These are phyloP conservation scores for Chaetomiaceae sp. DNA, from an alignment of 2,329 filamentous ascomycete genomes.

Conservation along the genomic window DNA sequence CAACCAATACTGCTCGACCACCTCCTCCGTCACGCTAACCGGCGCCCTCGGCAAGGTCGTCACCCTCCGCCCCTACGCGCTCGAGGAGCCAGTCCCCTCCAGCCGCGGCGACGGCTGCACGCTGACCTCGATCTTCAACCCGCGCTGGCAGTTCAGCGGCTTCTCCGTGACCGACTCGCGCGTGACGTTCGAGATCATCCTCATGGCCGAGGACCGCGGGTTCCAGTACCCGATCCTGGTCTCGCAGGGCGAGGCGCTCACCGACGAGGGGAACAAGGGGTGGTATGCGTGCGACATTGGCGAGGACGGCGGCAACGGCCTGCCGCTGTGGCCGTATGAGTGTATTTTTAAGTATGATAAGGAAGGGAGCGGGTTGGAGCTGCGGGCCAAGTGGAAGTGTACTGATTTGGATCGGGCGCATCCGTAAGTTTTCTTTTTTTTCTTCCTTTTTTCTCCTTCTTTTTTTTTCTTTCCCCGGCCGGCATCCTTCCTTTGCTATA, in stretches of 20 bases:
- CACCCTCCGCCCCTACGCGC: slow-evolving; percentile 23
- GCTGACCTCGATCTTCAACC: slow-evolving; percentile 23
- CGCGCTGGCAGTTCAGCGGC: slow-evolving; percentile 22
- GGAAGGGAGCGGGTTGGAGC: slow-evolving; percentile 13
- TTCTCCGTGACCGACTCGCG: slow-evolving; percentile 13
- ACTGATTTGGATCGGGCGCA: slow-evolving; percentile 23
- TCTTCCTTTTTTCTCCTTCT: neutral
- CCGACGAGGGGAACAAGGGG: neutral
- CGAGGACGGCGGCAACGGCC: slow-evolving; percentile 14
- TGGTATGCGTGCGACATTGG: slow-evolving; percentile 24
- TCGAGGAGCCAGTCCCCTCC: slow-evolving; percentile 23
- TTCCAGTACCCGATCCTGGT: slow-evolving; percentile 25
- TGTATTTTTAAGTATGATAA: slow-evolving; percentile 21
- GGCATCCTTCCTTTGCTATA: neutral
- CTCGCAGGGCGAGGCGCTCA: slow-evolving; percentile 9
- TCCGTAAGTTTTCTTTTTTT: slow-evolving; percentile 19
- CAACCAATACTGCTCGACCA: slow-evolving; percentile 13
- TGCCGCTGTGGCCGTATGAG: slow-evolving; percentile 22
- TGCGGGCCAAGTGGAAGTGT: slow-evolving; percentile 26
- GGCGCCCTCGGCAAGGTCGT: slow-evolving; percentile 6
- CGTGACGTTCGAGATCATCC: slow-evolving; percentile 24
- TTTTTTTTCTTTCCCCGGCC: neutral
- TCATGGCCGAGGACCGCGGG: slow-evolving; percentile 14
- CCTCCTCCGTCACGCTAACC: slow-evolving; percentile 7
- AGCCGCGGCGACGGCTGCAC: slow-evolving; percentile 24